These are phyloP conservation scores for Plasmodium adleri DNA, from an alignment of 169 alveolate species.

Conservation along the genomic window DNA sequence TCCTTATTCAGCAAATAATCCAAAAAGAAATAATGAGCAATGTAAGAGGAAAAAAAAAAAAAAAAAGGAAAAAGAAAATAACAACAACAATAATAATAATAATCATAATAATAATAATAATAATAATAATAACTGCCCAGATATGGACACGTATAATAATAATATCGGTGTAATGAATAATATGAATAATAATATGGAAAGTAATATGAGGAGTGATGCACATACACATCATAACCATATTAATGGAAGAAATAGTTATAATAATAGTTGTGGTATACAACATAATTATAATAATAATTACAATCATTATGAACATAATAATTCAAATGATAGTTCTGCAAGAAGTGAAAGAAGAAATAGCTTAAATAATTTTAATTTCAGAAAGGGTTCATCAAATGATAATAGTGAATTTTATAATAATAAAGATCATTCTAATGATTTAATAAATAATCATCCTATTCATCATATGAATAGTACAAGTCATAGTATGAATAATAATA, in stretches of 20 bases:
- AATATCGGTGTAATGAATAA: neutral
- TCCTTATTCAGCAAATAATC: slow-evolving; percentile 8
- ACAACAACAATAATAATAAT: neutral
- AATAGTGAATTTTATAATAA: neutral
- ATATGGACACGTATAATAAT: too few species aligned
- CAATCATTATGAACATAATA: neutral
- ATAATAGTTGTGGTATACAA: neutral
- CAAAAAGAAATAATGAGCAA: neutral
- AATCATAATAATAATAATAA: slow-evolving; percentile 5
- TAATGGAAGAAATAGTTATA: slow-evolving; percentile 5
- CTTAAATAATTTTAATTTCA: slow-evolving; percentile 7
- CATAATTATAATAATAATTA: neutral
- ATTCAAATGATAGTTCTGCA: neutral
- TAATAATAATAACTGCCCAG: slow-evolving; percentile 8
- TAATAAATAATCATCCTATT: too few species aligned
- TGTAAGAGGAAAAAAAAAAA: neutral
- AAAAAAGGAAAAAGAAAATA: neutral
- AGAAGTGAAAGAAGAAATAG: slow-evolving; percentile 7
- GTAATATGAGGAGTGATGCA: neutral
- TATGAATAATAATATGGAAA: neutral
- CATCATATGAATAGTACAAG: neutral
- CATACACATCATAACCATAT: slow-evolving; percentile 7
- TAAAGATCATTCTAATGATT: too few species aligned
- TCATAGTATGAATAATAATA: neutral
- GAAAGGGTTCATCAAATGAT: neutral